Conservation (phyloP, 192 early-diverging fungal genomes). For the Rhizophagus prolifer region DNA sequence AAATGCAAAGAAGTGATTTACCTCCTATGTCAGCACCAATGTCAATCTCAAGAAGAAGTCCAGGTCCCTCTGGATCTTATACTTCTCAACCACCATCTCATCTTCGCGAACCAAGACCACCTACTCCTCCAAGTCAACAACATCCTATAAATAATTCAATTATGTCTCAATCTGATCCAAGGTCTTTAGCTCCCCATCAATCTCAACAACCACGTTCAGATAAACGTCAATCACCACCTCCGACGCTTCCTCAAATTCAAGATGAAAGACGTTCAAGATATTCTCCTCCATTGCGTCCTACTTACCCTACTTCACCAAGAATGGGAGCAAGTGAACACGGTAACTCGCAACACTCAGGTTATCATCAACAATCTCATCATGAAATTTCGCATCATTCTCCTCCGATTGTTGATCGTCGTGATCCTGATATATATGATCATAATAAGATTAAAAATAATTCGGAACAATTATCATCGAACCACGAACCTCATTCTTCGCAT, state of each 20-base stretch:
- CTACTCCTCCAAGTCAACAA: conserved; percentile 28
- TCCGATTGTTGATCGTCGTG: conserved; percentile 26
- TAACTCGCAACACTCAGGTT: not conserved
- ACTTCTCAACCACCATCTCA: conserved; percentile 13
- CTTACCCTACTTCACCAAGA: conserved; percentile 13
- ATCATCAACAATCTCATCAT: conserved; percentile 18
- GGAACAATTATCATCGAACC: not conserved
- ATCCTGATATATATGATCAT: conserved; percentile 26
- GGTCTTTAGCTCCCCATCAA: conserved; percentile 7
- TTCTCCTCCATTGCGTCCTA: conserved; percentile 11
- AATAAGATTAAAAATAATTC: conserved; percentile 5
- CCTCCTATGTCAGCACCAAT: conserved; percentile 17
- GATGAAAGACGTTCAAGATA: conserved; percentile 4
- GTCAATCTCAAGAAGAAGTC: conserved; percentile 11
- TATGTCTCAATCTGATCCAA: conserved; percentile 17
- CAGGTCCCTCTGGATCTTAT: conserved; percentile 1
- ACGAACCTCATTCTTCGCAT: conserved; percentile 19
- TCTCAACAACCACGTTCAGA: conserved; percentile 19
- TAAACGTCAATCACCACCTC: conserved; percentile 20
- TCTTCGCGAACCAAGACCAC: not conserved
- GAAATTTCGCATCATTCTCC: not conserved
- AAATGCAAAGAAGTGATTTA: conserved; percentile 8
- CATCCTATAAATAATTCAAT: conserved; percentile 2
- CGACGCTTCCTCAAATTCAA: conserved; percentile 25
- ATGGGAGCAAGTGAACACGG: conserved; percentile 9